These are phyloP conservation scores for Nicotiana obtusifolia DNA, from an alignment of 257 asterid species.

Conservation along the genomic window DNA sequence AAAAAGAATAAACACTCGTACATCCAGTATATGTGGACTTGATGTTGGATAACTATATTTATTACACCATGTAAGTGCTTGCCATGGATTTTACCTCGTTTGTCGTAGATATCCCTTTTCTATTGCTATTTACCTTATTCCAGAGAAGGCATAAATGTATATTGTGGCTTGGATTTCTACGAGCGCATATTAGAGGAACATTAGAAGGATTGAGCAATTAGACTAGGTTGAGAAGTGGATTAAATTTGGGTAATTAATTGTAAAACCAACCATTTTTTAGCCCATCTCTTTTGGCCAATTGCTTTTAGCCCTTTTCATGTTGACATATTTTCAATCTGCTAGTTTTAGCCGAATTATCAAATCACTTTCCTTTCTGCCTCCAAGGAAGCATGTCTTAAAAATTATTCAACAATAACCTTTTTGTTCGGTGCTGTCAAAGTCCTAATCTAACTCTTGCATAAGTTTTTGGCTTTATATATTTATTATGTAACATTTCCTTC, in stretches of 20 bases:
- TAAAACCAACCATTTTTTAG: neutral
- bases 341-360: neutral
- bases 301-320: neutral
- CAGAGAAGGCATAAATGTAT: neutral
- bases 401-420: neutral
- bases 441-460: neutral
- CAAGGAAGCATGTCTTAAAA: neutral
- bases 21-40: neutral
- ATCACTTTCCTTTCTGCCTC: neutral
- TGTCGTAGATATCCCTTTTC: neutral
- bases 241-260: neutral
- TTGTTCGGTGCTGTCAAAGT: neutral
- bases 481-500: neutral
- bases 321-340: neutral
- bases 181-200: neutral
- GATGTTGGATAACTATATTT: neutral
- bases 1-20: neutral
- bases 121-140: neutral
- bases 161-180: neutral
- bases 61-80: slow-evolving; percentile 1
- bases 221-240: neutral
- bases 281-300: neutral
- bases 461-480: neutral
- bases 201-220: neutral
- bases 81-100: neutral